These are phyloP conservation scores for Chimonanthus salicifolius DNA, from an alignment of 164 flowering plant genomes.

Conservation along the genomic window DNA sequence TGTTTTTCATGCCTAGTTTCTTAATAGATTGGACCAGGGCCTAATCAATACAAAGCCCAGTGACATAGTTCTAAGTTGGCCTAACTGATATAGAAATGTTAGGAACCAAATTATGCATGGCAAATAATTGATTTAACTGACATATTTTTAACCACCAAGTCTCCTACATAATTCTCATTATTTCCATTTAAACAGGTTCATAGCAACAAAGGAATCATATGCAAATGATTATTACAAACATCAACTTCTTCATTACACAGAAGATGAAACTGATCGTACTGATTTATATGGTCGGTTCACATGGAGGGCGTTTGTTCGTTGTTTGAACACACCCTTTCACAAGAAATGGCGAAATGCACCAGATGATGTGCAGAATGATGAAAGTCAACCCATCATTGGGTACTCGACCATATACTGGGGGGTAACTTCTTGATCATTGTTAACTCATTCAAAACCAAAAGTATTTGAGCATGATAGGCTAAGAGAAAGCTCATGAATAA, in stretches of 20 bases:
- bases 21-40: too few relatives aligned
- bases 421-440: not conserved
- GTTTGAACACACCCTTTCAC: constrained; percentile 27
- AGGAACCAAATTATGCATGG: too few relatives aligned
- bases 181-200: constrained; percentile 9
- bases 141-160: not conserved
- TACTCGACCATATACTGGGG: constrained; percentile 14
- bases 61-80: not conserved
- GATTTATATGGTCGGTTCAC: constrained; percentile 22
- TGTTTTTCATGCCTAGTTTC: too few relatives aligned
- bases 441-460: not conserved
- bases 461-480: too few relatives aligned
- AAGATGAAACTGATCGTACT: constrained; percentile 24
- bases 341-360: constrained; percentile 15
- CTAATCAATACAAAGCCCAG: too few relatives aligned
- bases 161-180: not conserved
- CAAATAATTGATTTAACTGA: not conserved
- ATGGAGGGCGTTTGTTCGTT: constrained; percentile 28
- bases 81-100: too few relatives aligned
- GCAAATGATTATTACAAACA: constrained; percentile 31
- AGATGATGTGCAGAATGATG: constrained; percentile 16
- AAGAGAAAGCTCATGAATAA: too few relatives aligned
- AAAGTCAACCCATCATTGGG: constrained; percentile 19
- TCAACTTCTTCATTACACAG: constrained; percentile 23
- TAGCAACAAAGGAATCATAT: constrained; percentile 28